Base-by-base conservation (phyloP, 2,329 filamentous ascomycete genomes). In the Mycogone perniciosa region DNA sequence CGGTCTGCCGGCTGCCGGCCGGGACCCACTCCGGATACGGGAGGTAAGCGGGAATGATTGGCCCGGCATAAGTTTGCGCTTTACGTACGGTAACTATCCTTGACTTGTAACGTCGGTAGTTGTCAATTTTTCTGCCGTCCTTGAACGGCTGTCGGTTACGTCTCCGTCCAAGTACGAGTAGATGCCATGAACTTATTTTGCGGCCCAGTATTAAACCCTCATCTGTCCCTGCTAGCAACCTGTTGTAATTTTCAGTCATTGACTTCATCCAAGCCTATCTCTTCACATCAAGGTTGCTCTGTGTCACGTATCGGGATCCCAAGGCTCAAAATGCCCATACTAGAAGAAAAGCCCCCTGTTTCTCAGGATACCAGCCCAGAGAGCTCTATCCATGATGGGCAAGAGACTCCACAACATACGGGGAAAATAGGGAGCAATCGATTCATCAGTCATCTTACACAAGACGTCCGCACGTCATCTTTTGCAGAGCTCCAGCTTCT, bases 401-500 rank as follows among this genome's bases (percentile, higher is more conserved):
- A 48, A 31, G 45, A 44, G 7, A 41, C 20, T 31, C 45, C 40
- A 41, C 50, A 52, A 11, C 3, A 27, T 7, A 35, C n/a, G 11
- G 35, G 44, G 31, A 41, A 30, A 7, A n/a, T 33, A 44, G 44
- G 5, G 6, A 44, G 13, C 11, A 33, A 27, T 31, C 33, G 40
- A 20, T 6, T 51, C 27, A n/a, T 51, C 26, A 29, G 40, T 2
- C 56, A 64, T 39, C 52, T 66, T 10, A 54, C 51, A 4, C 44
- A 64, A 46, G 54, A 66, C 20, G 62, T 79, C 38, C 63, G 67
- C 35, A 62, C 70, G 8, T 71, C 70, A 0, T 41, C 59, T 3
- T 69, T 76, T 54, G 70, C 68, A 30, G 75, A 79, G 55, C 40
- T 72, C 11, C 71, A 77, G 55, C 65, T 77, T 27, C 48, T 76